Base-by-base conservation (phyloP, 768 basidiomycete genomes). In the Lentinula edodes region DNA sequence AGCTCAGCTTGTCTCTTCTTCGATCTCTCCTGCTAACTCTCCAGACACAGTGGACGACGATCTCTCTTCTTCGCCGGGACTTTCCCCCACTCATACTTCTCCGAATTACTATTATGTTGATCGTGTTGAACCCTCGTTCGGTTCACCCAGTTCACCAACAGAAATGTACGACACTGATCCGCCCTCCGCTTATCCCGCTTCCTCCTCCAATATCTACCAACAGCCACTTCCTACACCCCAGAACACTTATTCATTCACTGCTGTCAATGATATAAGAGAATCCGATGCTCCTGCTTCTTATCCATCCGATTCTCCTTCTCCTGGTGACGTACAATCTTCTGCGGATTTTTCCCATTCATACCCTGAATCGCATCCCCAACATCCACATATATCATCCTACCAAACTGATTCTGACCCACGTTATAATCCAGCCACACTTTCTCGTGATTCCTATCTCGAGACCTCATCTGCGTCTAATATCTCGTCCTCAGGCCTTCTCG, bases 311-410 rank as follows among this genome's bases (percentile, higher is more conserved):
- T 79, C 81, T 12, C 79, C 80, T 46, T 80, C 81, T 61, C 78
- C 80, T 59, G 45, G 45, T 59, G 58, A 79, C 62, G 64, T 71
- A 61, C 77, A 74, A 64, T 68, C 71, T 18, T 65, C 74, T 41
- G 64, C 77, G 43, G 69, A 76, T 66, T 74, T 78, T 69, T 74
- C 76, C 54, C 74, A 74, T 56, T 71, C 77, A 38, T 70, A 75
- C 62, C 76, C 74, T 61, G 76, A 80, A 65, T 78, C 78, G 53
- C 76, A 74, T 61, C 70, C 79, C 56, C 78, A 80, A 62, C 68
- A 76, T 66, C 69, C 76, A 66, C 74, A 74, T 69, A 67, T 71
- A 69, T 73, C 72, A 71, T 74, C 76, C 66, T 76, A 74, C 62
- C 69, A 70, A 74, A 73, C 68, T 79, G 78, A 65, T 74, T 71